These are phyloP conservation scores for Udeniomyces megalosporus DNA, from an alignment of 768 basidiomycete genomes.

Conservation along the genomic window DNA sequence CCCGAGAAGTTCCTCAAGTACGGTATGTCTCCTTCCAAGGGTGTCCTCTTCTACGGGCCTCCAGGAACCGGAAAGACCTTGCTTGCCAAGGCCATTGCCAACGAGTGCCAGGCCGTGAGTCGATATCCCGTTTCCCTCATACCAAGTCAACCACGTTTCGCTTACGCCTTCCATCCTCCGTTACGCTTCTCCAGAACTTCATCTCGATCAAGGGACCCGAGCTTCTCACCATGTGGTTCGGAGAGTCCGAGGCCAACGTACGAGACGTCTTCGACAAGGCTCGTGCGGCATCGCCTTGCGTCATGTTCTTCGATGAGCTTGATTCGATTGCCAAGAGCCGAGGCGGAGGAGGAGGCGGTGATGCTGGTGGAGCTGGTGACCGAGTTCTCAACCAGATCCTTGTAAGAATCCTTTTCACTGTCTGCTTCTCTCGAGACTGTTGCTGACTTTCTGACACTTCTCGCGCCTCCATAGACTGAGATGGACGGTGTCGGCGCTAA, in stretches of 20 bases:
- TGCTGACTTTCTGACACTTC: background rate
- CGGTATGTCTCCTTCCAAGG: conserved; percentile 98
- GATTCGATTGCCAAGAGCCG: conserved; percentile 98
- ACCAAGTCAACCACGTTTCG: background rate
- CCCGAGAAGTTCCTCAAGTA: conserved; percentile 99
- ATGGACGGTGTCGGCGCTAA: conserved; percentile 98
- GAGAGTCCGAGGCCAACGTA: conserved; percentile 99
- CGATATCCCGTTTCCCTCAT: background rate
- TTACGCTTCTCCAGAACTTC: conserved; percentile 45
- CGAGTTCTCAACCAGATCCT: conserved; percentile 67
- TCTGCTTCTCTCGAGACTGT: background rate
- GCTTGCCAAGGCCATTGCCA: conserved; percentile 95
- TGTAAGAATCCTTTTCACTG: conserved; percentile 17
- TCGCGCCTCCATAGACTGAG: conserved; percentile 45
- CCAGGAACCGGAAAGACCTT: conserved; percentile 99
- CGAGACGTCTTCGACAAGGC: conserved; percentile 99
- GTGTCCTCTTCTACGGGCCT: conserved; percentile 98
- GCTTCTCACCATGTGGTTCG: conserved; percentile 99
- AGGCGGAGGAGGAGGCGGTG: conserved; percentile 58
- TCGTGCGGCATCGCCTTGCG: conserved; percentile 94
- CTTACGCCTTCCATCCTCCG: background rate
- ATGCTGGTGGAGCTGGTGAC: conserved; percentile 91
- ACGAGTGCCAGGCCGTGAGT: conserved; percentile 76
- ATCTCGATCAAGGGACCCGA: conserved; percentile 99
- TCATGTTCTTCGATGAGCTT: conserved; percentile 99